Evolutionary conservation across 2,329 filamentous ascomycete genomes (phyloP).

Genomic region (Fusarium albosuccineum): DNA sequence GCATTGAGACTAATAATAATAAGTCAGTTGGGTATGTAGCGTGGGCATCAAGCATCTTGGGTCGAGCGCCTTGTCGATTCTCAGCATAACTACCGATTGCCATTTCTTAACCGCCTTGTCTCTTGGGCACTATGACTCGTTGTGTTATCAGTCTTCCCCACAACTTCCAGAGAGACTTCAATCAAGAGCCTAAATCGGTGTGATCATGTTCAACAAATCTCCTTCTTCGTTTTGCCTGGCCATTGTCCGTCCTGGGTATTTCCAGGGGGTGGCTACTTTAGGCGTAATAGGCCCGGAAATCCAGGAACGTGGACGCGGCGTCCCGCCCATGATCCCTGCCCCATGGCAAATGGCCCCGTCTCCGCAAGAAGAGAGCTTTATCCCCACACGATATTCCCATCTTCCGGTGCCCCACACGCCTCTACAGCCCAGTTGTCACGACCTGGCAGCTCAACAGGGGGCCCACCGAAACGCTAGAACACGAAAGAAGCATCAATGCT

Average conservation of each 20-base stretch:
- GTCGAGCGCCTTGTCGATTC: constrained; percentile 3
- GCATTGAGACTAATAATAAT: background rate
- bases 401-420: constrained; percentile 29
- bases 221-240: constrained; percentile 3
- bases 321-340: constrained; percentile 26
- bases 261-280: constrained; percentile 11
- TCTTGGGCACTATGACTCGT: constrained; percentile 5
- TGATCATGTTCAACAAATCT: background rate
- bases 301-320: constrained; percentile 34
- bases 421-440: constrained; percentile 22
- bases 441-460: constrained; percentile 9
- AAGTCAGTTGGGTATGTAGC: too few relatives aligned
- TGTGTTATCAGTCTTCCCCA: background rate
- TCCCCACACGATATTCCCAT: constrained; percentile 33
- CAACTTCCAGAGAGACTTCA: background rate
- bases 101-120: constrained; percentile 10
- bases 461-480: constrained; percentile 20
- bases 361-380: constrained; percentile 24
- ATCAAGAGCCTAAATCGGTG: background rate
- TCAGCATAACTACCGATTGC: background rate
- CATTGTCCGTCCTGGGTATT: background rate
- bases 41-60: background rate
- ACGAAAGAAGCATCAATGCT: constrained; percentile 9
- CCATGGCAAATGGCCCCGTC: constrained; percentile 2
- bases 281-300: constrained; percentile 18